A percentile compares a stretch with the other conserved stretches of the same genome.
phyloP scores from a whole-genome alignment of 306 rosid genomes.

The Cicer bijugum region DNA sequence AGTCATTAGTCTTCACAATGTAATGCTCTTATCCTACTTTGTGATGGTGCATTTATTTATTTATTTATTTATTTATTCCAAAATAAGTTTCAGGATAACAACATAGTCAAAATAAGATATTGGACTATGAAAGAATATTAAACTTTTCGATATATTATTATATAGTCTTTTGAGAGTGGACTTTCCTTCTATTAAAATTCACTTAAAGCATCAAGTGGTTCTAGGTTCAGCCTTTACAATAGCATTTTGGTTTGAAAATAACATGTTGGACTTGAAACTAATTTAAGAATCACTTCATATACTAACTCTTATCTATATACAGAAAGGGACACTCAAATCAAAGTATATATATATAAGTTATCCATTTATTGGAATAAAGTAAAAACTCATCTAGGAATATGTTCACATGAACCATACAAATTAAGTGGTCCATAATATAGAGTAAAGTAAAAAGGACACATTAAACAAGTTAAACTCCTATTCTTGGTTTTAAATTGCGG shows the following conservation, averaged over 20 bases:
- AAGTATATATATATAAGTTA: constrained; percentile 33
- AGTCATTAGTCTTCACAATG: constrained; percentile 31
- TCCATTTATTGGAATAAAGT: constrained; percentile 57
- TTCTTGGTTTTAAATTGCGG: constrained; percentile 3
- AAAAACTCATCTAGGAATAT: constrained; percentile 56
- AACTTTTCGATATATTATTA: constrained; percentile 2
- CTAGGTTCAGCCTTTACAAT: constrained; percentile 32
- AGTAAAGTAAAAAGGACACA: constrained; percentile 31
- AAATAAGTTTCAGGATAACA: constrained; percentile 26
- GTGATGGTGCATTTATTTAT: not conserved
- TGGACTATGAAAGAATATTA: constrained; percentile 7
- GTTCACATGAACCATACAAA: constrained; percentile 57
- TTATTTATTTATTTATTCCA: not conserved
- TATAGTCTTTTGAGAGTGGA: constrained; percentile 20
- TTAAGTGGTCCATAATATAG: constrained; percentile 52
- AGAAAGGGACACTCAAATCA: constrained; percentile 43
- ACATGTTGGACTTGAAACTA: constrained; percentile 17
- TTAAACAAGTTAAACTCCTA: constrained; percentile 49
- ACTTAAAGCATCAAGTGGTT: constrained; percentile 10
- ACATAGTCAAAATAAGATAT: constrained; percentile 39
- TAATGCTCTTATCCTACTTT: constrained; percentile 26
- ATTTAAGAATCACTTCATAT: constrained; percentile 34
- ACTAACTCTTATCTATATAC: constrained; percentile 50
- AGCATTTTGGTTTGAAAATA: constrained; percentile 29
- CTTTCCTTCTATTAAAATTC: constrained; percentile 27